These are phyloP conservation scores for Triangularia setosa DNA, from an alignment of 2,329 filamentous ascomycete species.

Conservation along the genomic window DNA sequence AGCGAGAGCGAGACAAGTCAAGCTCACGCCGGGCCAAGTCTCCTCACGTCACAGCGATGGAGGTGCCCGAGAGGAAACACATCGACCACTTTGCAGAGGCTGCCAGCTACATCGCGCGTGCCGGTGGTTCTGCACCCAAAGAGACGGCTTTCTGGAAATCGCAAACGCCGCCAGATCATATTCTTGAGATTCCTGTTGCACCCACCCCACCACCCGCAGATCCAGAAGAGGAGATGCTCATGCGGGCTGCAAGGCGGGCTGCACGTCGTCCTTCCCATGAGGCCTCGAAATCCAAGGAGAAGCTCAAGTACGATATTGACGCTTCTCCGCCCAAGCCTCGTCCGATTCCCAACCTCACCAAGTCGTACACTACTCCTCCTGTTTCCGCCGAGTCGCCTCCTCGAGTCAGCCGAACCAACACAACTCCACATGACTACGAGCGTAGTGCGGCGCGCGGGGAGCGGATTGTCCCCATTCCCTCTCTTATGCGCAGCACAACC, in stretches of 20 bases:
- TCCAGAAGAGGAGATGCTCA: conserved; percentile 22
- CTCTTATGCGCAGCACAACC: conserved; percentile 19
- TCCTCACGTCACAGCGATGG: conserved; percentile 9
- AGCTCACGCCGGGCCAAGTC: conserved; percentile 22
- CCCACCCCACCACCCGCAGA: conserved; percentile 26
- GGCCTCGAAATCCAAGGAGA: conserved; percentile 21
- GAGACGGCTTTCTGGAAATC: conserved; percentile 12
- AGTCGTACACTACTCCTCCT: conserved; percentile 26
- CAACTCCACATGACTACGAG: conserved; percentile 19
- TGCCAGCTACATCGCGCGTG: conserved; percentile 19
- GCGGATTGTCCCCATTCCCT: conserved; percentile 16
- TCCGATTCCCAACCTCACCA: conserved; percentile 25
- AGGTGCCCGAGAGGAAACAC: conserved; percentile 13
- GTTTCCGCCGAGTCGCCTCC: conserved; percentile 22
- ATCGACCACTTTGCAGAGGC: conserved; percentile 13
- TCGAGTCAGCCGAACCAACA: conserved; percentile 23
- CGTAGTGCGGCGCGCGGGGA: neutral
- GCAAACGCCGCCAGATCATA: conserved; percentile 11
- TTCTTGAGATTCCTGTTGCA: conserved; percentile 10
- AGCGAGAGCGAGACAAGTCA: conserved; percentile 24
- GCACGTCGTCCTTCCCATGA: conserved; percentile 27
- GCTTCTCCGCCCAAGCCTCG: conserved; percentile 18
- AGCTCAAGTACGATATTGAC: conserved; percentile 19
- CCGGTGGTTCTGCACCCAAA: conserved; percentile 10
- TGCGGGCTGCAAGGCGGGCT: conserved; percentile 18